phyloP scores from a whole-genome alignment of 2,329 filamentous ascomycete genomes.

The Botrytis elliptica region DNA sequence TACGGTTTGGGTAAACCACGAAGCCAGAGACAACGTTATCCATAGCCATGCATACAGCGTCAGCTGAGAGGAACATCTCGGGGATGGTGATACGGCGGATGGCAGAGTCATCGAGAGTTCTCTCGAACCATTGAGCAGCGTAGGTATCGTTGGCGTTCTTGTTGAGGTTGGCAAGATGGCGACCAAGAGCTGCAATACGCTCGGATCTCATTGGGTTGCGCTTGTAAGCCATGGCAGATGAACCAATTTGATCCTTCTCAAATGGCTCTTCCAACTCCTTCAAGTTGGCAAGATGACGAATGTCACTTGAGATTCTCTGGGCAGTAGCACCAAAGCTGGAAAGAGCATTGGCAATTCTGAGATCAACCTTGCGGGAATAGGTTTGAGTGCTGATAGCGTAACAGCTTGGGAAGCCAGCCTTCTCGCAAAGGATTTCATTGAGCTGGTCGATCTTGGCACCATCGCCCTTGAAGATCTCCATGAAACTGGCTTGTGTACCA shows the following conservation, averaged over 20 bases:
- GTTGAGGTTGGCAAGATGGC: slow-evolving; percentile 44
- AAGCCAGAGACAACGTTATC: slow-evolving; percentile 68
- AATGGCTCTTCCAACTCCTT: slow-evolving; percentile 88
- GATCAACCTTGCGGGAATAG: slow-evolving; percentile 79
- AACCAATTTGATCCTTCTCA: slow-evolving; percentile 79
- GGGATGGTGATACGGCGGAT: slow-evolving; percentile 64
- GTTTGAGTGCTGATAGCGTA: slow-evolving; percentile 61
- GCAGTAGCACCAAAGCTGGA: slow-evolving; percentile 76
- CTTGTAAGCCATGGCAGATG: slow-evolving; percentile 57
- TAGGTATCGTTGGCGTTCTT: slow-evolving; percentile 56
- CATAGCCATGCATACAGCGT: slow-evolving; percentile 64
- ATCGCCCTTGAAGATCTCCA: slow-evolving; percentile 51
- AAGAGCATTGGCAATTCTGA: slow-evolving; percentile 77
- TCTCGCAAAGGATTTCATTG: slow-evolving; percentile 55
- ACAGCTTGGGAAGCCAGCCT: slow-evolving; percentile 51
- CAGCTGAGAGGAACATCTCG: slow-evolving; percentile 66
- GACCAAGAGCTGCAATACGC: slow-evolving; percentile 47
- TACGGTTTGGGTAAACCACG: slow-evolving; percentile 74
- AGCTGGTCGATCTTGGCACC: slow-evolving; percentile 52
- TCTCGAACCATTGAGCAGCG: slow-evolving; percentile 62
- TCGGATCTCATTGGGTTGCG: slow-evolving; percentile 51
- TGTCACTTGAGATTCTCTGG: slow-evolving; percentile 71
- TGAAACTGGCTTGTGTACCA: slow-evolving; percentile 40
- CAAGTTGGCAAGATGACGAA: slow-evolving; percentile 69
- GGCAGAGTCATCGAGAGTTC: slow-evolving; percentile 73